Percentiles rank a stretch among this genome's conserved stretches.
Evolutionary conservation across 768 basidiomycete genomes (phyloP).

Genomic region (Scleroderma citrinum): DNA sequence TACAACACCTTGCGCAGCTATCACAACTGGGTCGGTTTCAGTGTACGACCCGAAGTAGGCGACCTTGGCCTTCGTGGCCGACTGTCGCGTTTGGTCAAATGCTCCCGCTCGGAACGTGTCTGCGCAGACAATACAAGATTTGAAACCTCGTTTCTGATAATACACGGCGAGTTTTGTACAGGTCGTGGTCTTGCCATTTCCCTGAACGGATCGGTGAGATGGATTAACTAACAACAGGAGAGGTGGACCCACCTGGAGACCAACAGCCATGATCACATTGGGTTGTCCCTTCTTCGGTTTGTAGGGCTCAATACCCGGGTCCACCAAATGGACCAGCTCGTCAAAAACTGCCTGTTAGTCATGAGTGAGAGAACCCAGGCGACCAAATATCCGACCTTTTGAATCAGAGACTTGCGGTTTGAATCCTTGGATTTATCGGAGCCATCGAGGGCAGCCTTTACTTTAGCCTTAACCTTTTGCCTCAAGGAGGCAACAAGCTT

Average conservation of each 20-base stretch:
- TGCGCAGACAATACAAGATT: conserved; percentile 95
- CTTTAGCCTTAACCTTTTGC: conserved; percentile 86
- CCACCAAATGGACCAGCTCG: conserved; percentile 91
- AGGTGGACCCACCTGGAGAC: conserved; percentile 68
- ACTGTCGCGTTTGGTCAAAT: conserved; percentile 98
- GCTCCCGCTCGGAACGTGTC: conserved; percentile 99
- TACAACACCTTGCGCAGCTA: conserved; percentile 88
- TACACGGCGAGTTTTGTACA: conserved; percentile 98
- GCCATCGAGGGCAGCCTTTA: conserved; percentile 72
- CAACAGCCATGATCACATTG: conserved; percentile 97
- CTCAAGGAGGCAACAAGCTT: conserved; percentile 86
- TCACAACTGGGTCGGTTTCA: conserved; percentile 94
- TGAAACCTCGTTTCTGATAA: conserved; percentile 95
- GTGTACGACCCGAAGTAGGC: conserved; percentile 99
- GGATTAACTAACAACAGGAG: background rate
- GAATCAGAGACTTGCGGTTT: conserved; percentile 83
- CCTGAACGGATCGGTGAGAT: conserved; percentile 40
- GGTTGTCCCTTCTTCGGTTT: conserved; percentile 93
- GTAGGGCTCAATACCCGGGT: conserved; percentile 92
- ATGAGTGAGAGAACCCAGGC: conserved; percentile 7
- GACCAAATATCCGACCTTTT: conserved; percentile 55
- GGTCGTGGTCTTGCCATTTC: conserved; percentile 98
- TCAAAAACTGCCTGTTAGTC: conserved; percentile 81
- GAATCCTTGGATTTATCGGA: conserved; percentile 71
- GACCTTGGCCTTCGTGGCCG: conserved; percentile 97